Evolutionary conservation across 805 yeast genomes (phyloP), one percentile per base, ranked within the genome.

Genomic region (Barnettozyma wickerhamii): DNA sequence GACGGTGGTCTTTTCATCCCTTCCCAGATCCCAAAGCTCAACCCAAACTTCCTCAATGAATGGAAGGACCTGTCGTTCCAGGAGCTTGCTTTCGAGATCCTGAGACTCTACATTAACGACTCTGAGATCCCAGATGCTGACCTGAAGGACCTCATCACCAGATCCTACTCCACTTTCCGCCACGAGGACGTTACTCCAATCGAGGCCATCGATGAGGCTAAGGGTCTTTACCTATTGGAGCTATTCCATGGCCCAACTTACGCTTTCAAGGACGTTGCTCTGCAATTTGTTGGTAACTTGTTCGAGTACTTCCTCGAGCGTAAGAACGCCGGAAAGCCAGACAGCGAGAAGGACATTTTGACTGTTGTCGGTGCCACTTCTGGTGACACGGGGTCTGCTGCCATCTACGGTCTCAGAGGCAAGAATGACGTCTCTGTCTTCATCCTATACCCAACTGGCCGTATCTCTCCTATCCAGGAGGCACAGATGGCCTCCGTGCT

Each of bases 361-460:
- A 93, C 99, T 29, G 98, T 93, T 50, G 96, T 93, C 43, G 99
- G 99, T 58, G 99, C 99, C 33, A 93, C 99, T 20, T 84, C 95
- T 35, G 99, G 99, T 59, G 99, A 93, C 59, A 93, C 99, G 35
- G 99, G 99, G 45, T 85, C 96, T 40, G 99, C 99, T 40, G 99
- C 99, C 48, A 93, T 93, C 52, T 93, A 93, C 66, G 99, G 99
- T 40, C 75, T 93, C 52, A 78, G 99, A 68, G 95, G 95, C 63
- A 93, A 93, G 68, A 85, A 89, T 66, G 98, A 93, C 63, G 96
- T 93, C n/a, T 84, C 95, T 23, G 99, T 93, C 18, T 93, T 93
- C 66, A 93, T 93, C 50, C 69, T 93, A 55, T 93, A 91, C 60
- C 99, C 99, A 56, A 87, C 95, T 7, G 99, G 98, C 37, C 81